These are phyloP conservation scores for Nitzschia palea DNA, from an alignment of 108 stramenopile species.

Conservation along the genomic window DNA sequence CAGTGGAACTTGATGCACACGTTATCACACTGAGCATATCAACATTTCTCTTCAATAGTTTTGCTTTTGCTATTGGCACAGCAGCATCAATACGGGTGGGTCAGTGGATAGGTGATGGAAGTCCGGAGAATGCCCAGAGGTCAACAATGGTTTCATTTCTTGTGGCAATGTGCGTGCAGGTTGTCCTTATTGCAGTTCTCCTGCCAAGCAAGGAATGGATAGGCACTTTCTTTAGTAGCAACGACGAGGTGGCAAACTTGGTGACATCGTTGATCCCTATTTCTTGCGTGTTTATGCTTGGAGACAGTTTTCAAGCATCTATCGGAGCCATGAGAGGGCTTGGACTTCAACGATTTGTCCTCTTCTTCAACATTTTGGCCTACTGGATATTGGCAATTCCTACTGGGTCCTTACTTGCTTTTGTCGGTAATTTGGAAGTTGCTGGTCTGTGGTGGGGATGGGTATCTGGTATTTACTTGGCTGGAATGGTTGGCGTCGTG, in stretches of 20 bases:
- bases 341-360: constrained; percentile 21
- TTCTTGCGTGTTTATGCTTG: constrained; percentile 39
- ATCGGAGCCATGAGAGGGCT: constrained; percentile 33
- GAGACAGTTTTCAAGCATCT: constrained; percentile 36
- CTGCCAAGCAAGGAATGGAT: constrained; percentile 14
- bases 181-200: constrained; percentile 19
- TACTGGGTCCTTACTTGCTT: constrained; percentile 15
- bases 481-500: constrained; percentile 17
- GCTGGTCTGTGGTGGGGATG: constrained; percentile 31
- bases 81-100: constrained; percentile 49
- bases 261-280: constrained; percentile 33
- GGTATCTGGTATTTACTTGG: constrained; percentile 15
- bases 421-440: constrained; percentile 19
- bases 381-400: constrained; percentile 34
- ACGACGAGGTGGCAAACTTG: constrained; percentile 29
- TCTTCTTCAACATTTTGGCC: constrained; percentile 20
- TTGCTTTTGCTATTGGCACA: constrained; percentile 47
- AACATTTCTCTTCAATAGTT: constrained; percentile 36
- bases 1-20: constrained; percentile 38
- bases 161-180: constrained; percentile 12
- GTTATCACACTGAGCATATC: constrained; percentile 37
- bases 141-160: constrained; percentile 19
- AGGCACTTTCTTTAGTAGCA: constrained; percentile 32
- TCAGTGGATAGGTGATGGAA: constrained; percentile 32
- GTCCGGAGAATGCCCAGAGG: constrained; percentile 24